Base-by-base conservation (phyloP, 1,139 yeast species). In the Sugiyamaella japonica region DNA sequence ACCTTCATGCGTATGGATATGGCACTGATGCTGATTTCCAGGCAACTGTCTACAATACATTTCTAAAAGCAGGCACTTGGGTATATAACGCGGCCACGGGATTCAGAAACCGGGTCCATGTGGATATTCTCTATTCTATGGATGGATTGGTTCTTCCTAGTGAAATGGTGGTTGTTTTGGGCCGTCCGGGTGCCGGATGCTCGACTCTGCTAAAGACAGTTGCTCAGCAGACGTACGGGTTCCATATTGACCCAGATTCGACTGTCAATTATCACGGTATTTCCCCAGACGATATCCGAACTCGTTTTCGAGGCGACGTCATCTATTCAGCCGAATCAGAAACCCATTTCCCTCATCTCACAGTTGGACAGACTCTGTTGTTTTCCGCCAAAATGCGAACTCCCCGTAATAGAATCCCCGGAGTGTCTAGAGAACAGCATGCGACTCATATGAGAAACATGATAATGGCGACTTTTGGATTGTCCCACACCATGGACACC, bases 101-200 rank as follows among this genome's bases (percentile, higher is more conserved):
- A 10, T 49, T 61, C 48, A 57, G 61, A 43, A 69, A 62, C 48
- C 61, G 60, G 36, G 57, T 68, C 23, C 66, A 70, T 65, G 83
- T 76, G 51, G 84, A 84, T 56, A 86, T 86, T 58, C 71, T 85
- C 62, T 80, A 82, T 63, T 76, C 84, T 20, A 83, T 85, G 83
- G 88, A 85, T 61, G 91, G 86, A 28, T 63, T 83, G 6, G 74
- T 85, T 59, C 73, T 75, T 44, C 86, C 93, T 0, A 91, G 95
- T 53, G 88, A 86, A 63, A 75, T 87, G 53, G 80, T 88, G 4
- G 89, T 87, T 49, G 95, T 86, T 1, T 72, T 86, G 40, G 95
- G 95, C 43, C 80, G 91, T 68, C 95, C 95, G 0, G 95, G 95
- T 65, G 82, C 91, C 28, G 96, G 96, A 56, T 88, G 95, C 70